Evolutionary conservation across 495 filamentous ascomycete genomes (phyloP).

Genomic region (Tuber brumale): DNA sequence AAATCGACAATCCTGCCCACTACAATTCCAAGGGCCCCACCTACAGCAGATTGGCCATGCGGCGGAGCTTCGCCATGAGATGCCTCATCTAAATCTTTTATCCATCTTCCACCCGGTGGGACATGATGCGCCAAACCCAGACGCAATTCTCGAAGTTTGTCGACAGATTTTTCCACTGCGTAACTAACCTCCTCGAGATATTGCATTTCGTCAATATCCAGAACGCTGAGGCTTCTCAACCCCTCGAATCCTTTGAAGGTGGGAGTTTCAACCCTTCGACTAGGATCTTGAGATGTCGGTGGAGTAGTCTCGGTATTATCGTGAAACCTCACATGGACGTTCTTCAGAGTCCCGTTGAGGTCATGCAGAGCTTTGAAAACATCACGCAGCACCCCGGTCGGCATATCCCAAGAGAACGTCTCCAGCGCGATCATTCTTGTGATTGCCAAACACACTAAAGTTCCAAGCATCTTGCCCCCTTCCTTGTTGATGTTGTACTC

Average conservation of each 20-base stretch:
- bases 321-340: conserved; percentile 85
- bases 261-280: conserved; percentile 62
- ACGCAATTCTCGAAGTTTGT: conserved; percentile 64
- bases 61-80: conserved; percentile 40
- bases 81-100: conserved; percentile 34
- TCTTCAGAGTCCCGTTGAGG: conserved; percentile 57
- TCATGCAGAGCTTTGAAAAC: conserved; percentile 70
- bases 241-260: conserved; percentile 79
- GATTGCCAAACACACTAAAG: conserved; percentile 77
- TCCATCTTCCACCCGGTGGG: conserved; percentile 22
- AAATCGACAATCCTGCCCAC: conserved; percentile 61
- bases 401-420: conserved; percentile 94
- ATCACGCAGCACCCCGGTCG: conserved; percentile 78
- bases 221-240: conserved; percentile 69
- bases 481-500: conserved; percentile 87
- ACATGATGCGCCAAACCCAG: conserved; percentile 66
- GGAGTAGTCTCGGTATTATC: conserved; percentile 55
- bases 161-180: conserved; percentile 66
- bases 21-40: conserved; percentile 69
- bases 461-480: conserved; percentile 88
- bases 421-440: conserved; percentile 84
- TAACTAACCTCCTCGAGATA: conserved; percentile 87
- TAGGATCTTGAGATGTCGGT: conserved; percentile 39
- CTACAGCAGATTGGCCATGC: conserved; percentile 45
- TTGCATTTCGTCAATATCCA: conserved; percentile 81